Evolutionary conservation across 768 basidiomycete genomes (phyloP).

Genomic region (Cystofilobasidium ferigula): DNA sequence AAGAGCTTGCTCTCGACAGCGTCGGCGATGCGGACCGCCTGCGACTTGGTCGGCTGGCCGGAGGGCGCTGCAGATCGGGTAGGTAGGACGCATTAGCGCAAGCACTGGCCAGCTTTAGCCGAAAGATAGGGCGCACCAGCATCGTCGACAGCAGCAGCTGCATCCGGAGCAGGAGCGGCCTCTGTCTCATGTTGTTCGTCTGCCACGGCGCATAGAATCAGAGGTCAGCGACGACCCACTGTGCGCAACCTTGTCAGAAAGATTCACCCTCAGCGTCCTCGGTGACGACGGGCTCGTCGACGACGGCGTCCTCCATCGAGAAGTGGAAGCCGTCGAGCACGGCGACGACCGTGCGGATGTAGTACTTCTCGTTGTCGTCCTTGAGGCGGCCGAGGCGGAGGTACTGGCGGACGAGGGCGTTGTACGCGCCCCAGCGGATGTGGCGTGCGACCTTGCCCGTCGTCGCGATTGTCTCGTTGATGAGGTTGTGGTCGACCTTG

Average conservation of each 20-base stretch:
- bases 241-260: not conserved
- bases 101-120: not conserved
- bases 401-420: slow-evolving; percentile 67
- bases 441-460: slow-evolving; percentile 66
- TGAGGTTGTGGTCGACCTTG: slow-evolving; percentile 63
- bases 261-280: slow-evolving; percentile 27
- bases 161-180: slow-evolving; percentile 26
- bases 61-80: not conserved
- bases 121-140: slow-evolving; percentile 5
- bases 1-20: slow-evolving; percentile 65
- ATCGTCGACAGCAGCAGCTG: slow-evolving; percentile 32
- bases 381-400: slow-evolving; percentile 51
- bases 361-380: slow-evolving; percentile 61
- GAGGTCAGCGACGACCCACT: not conserved
- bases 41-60: slow-evolving; percentile 24
- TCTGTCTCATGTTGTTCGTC: slow-evolving; percentile 31
- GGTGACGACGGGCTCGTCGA: slow-evolving; percentile 30
- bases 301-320: slow-evolving; percentile 54
- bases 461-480: slow-evolving; percentile 74
- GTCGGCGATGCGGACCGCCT: slow-evolving; percentile 50
- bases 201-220: not conserved
- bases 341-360: slow-evolving; percentile 71
- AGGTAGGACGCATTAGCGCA: no score
- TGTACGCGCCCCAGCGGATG: slow-evolving; percentile 75
- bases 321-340: slow-evolving; percentile 88